Evolutionary conservation across 2,329 filamentous ascomycete species (phyloP), one percentile per base, ranked within the genome.

Genomic region (Penicillium verrucosum): DNA sequence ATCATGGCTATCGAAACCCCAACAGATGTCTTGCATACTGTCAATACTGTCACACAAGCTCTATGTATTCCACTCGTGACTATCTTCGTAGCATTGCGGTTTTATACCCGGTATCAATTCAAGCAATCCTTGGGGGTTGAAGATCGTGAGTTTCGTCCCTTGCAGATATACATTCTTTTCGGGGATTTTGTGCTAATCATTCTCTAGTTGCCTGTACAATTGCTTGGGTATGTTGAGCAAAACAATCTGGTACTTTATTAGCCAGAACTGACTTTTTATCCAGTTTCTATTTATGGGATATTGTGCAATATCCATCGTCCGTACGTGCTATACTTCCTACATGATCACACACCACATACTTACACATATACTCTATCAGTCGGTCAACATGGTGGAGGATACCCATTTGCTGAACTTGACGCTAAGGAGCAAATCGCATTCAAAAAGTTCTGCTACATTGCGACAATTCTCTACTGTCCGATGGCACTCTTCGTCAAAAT

Each of bases 381-480:
- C 44, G 64, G 67, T 10, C 56, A 69, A 21, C 61, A 72, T 63
- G 74, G 74, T n/a, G 74, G 72, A 34, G 74, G 74, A 23, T 69
- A 69, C 29, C 65, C 72, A 60, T 60, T 65, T 23, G 54, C 54
- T 36, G 65, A 73, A 23, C 62, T 75, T 21, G 57, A 57, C 2
- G 16, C 50, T 4, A 29, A 49, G 3, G 49, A 68, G 5, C 27
- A 67, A 21, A 57, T 65, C 3, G 32, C 60, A 18, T 75, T 70
- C 51, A 64, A 60, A 36, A 73, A 65, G 65, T 71, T 71, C 46
- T 70, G 69, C 54, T 77, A 76, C 46, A 58, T 72, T 54, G 71
- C 73, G 6, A 75, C 73, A 12, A 65, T 74, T 18, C 57, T 75
- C 18, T 77, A 77, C 64, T 74, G 71, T n/a, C 74, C 74, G 1